These are phyloP conservation scores for Macrolepiota albuminosa DNA, from an alignment of 768 basidiomycete species.

Conservation along the genomic window DNA sequence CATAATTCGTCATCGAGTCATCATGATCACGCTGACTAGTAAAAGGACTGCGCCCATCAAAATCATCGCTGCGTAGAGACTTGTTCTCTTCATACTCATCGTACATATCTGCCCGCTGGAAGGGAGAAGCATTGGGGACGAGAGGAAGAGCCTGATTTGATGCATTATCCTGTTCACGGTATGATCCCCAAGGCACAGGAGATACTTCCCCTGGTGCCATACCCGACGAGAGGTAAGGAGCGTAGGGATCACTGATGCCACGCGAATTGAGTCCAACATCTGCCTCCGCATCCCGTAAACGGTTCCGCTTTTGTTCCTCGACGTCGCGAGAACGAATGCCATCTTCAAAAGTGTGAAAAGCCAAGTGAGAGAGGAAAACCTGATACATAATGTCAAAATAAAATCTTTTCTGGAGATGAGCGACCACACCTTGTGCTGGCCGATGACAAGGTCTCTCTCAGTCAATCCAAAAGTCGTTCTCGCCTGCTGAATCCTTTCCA, in stretches of 20 bases:
- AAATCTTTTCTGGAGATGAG: not conserved
- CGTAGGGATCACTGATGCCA: constrained; percentile 63
- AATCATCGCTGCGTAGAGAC: constrained; percentile 72
- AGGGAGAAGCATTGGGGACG: constrained; percentile 76
- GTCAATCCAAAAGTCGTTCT: constrained; percentile 49
- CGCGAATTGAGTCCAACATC: constrained; percentile 63
- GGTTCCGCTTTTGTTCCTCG: constrained; percentile 82
- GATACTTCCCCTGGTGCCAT: constrained; percentile 33
- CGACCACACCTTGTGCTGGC: constrained; percentile 71
- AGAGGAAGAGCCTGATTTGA: constrained; percentile 81
- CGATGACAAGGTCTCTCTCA: constrained; percentile 75
- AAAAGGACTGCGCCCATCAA: constrained; percentile 71
- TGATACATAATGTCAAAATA: constrained; percentile 24
- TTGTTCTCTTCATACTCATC: constrained; percentile 76
- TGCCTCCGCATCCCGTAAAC: constrained; percentile 69
- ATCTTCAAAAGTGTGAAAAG: constrained; percentile 89
- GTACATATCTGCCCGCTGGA: constrained; percentile 72
- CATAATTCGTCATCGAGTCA: constrained; percentile 76
- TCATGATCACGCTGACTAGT: constrained; percentile 77
- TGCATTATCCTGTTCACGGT: constrained; percentile 47
- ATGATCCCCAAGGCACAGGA: constrained; percentile 30
- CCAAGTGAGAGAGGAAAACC: constrained; percentile 84
- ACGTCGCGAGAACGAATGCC: constrained; percentile 75
- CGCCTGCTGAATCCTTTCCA: constrained; percentile 57
- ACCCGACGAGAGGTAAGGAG: constrained; percentile 62